Evolutionary conservation across 2,329 filamentous ascomycete species (phyloP), one percentile per base, ranked within the genome.

Genomic region (Paradendryphiella salina): DNA sequence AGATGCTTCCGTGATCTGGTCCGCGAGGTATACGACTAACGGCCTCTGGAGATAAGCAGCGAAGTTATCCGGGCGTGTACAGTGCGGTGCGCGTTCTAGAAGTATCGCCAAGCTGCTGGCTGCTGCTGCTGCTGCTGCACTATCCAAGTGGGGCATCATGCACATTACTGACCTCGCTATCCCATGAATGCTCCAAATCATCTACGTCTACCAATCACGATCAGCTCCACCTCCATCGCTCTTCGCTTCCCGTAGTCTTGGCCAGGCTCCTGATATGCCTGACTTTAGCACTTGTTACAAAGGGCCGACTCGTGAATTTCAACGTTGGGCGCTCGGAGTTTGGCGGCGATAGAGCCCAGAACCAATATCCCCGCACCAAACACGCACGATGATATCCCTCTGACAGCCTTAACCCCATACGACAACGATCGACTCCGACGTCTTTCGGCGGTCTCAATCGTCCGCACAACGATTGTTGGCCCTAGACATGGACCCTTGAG

Each of bases 361-460:
- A 20, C 21, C 23, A 26, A 36, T 17, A 18, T 29, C 46, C 43
- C 50, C 43, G 45, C 39, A 28, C 43, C 31, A 28, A 17, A 21
- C 23, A 9, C 18, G 35, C 41, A 23, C 15, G 14, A 18, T 29
- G 26, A 8, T 51, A 44, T 40, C 49, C 45, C 49, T 56, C 52
- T 15, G 23, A 21, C 26, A 18, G 46, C 26, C 36, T 42, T 45
- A 54, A 50, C 50, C 40, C 51, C 40, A 50, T 49, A 31, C 34
- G 35, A 55, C 26, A 39, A 28, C 15, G 29, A 37, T 38, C 26
- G 41, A 20, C 18, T 17, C 39, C 43, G 50, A 46, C 5, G 41
- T 13, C 15, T 29, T 7, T 45, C 35, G 37, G 54, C 7, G 23
- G 14, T 33, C 14, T 31, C 14, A 5, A 10, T 17, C 18, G 29